These are phyloP conservation scores for Aspergillus unguis DNA, from an alignment of 2,329 filamentous ascomycete species.

Conservation along the genomic window DNA sequence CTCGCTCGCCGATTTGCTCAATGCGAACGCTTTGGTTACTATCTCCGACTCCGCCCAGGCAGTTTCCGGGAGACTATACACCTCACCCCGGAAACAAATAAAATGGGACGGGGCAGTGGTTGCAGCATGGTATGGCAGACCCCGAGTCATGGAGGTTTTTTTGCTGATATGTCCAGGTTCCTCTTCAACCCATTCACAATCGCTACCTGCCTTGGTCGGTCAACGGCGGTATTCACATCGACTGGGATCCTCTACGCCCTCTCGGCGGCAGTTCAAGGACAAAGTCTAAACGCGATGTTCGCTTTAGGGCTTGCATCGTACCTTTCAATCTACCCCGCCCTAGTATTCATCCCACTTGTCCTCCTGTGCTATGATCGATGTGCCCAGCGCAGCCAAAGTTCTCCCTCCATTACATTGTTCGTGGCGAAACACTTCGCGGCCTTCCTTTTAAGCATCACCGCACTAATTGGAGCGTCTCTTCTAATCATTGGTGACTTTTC, in stretches of 20 bases:
- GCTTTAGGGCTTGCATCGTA: conserved; percentile 85
- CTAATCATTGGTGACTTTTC: conserved; percentile 72
- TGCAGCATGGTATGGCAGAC: conserved; percentile 65
- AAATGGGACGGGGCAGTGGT: conserved; percentile 72
- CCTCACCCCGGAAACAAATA: conserved; percentile 72
- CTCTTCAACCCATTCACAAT: conserved; percentile 95
- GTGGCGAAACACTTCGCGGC: conserved; percentile 52
- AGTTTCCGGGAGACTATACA: conserved; percentile 68
- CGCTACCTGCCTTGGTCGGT: conserved; percentile 82
- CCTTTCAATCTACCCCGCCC: conserved; percentile 83
- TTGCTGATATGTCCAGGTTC: conserved; percentile 56
- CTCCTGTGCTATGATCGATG: conserved; percentile 75
- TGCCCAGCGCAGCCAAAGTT: conserved; percentile 30
- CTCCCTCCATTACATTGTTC: conserved; percentile 47
- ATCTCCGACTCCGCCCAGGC: conserved; percentile 82
- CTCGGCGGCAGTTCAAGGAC: conserved; percentile 72
- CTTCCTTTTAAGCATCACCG: conserved; percentile 54
- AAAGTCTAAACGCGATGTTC: conserved; percentile 72
- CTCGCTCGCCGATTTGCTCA: conserved; percentile 73
- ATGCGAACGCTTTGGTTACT: conserved; percentile 71
- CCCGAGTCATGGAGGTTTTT: not conserved
- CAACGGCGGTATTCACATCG: conserved; percentile 84
- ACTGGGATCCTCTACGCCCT: conserved; percentile 83
- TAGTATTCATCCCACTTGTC: conserved; percentile 78
- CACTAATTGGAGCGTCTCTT: conserved; percentile 69